phyloP scores from a whole-genome alignment of 108 stramenopile species.

The Skeletonema menzelii region DNA sequence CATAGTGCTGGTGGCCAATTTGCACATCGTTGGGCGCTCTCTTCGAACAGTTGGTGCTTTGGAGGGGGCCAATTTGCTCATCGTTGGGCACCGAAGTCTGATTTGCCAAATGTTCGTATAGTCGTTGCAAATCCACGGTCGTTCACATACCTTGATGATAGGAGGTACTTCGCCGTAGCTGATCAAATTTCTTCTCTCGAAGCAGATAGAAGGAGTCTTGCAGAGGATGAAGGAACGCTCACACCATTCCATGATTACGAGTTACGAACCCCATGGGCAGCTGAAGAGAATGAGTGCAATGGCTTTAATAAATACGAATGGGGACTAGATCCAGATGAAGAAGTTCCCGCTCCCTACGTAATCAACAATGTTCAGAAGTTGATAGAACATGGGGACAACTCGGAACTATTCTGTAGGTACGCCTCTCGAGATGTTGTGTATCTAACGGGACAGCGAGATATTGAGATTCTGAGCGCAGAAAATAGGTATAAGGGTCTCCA shows the following conservation, averaged over 20 bases:
- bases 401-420: conserved; percentile 53
- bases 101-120: conserved; percentile 34
- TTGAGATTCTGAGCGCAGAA: conserved; percentile 21
- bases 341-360: conserved; percentile 61
- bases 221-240: conserved; percentile 10
- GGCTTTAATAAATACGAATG: conserved; percentile 77
- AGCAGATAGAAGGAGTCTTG: background rate
- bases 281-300: conserved; percentile 42
- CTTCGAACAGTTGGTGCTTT: conserved; percentile 58
- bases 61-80: conserved; percentile 16
- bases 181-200: background rate
- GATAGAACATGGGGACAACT: conserved; percentile 29
- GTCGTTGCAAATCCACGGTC: conserved; percentile 85
- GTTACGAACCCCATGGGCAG: conserved; percentile 22
- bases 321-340: conserved; percentile 63
- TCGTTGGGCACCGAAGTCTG: background rate
- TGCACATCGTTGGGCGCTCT: conserved; percentile 80
- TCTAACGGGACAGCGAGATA: conserved; percentile 67
- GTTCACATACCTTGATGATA: conserved; percentile 68
- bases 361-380: conserved; percentile 15
- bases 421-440: conserved; percentile 62
- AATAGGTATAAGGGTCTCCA: no score
- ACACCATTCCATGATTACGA: conserved; percentile 12
- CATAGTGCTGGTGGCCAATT: conserved; percentile 88
- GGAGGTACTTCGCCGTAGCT: conserved; percentile 44